Evolutionary conservation across 129 eudicot genomes (phyloP).

Genomic region (Helichrysum umbraculigerum): DNA sequence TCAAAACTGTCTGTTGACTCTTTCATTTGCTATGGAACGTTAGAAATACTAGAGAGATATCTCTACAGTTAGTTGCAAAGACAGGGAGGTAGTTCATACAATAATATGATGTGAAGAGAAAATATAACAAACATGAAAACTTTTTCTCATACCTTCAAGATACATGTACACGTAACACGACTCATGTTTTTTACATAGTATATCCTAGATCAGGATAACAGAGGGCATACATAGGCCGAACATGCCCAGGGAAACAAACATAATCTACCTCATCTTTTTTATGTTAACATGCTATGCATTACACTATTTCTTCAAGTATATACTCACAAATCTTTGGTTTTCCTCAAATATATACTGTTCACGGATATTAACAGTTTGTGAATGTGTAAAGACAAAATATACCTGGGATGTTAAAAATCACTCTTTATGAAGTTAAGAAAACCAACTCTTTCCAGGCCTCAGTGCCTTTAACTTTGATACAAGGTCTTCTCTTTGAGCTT

Average conservation of each 20-base stretch:
- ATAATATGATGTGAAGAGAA: background rate
- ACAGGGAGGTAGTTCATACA: background rate
- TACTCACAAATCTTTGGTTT: conserved; percentile 5
- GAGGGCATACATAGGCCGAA: conserved; percentile 21
- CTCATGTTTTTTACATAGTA: conserved; percentile 19
- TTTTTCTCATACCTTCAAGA: conserved; percentile 15
- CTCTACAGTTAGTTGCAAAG: background rate
- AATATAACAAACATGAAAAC: background rate
- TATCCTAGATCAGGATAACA: conserved; percentile 24
- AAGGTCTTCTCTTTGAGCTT: conserved; percentile 68
- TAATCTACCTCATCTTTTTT: conserved; percentile 16
- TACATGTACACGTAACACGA: conserved; percentile 25
- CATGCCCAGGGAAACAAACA: conserved; percentile 23
- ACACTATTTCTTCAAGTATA: conserved; percentile 13
- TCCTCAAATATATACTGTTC: conserved; percentile 17
- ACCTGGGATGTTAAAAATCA: conserved; percentile 15
- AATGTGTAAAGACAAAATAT: conserved; percentile 5
- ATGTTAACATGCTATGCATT: conserved; percentile 11
- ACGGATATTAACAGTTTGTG: conserved; percentile 22
- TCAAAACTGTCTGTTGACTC: background rate
- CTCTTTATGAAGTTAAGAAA: conserved; percentile 31
- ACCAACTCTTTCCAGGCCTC: conserved; percentile 59
- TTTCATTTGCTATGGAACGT: conserved; percentile 1
- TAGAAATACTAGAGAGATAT: conserved; percentile 14
- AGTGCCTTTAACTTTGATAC: conserved; percentile 58